A percentile compares a stretch with the other conserved stretches of the same genome.
Evolutionary conservation across 1,284 basidiomycete genomes (phyloP).

Genomic region (Jaminaea rosea): DNA sequence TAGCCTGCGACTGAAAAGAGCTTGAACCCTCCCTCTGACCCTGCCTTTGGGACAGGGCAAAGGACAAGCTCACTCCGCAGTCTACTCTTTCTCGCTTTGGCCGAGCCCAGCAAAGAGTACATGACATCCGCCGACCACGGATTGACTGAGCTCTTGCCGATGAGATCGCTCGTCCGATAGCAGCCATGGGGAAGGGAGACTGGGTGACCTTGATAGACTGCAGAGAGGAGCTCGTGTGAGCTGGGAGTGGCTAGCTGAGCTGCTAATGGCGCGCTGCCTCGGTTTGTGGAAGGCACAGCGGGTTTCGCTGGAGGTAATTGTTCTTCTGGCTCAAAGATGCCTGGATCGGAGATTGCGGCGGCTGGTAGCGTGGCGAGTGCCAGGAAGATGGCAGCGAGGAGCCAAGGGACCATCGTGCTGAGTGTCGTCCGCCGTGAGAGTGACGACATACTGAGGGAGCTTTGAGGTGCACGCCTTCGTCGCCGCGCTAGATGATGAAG

Average conservation of each 20-base stretch:
- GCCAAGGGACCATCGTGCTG: too few relatives aligned
- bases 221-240: background rate
- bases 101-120: background rate
- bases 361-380: background rate
- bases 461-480: too few relatives aligned
- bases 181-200: conserved; percentile 12
- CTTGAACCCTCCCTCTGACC: background rate
- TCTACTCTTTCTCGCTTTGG: background rate
- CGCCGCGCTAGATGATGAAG: too few relatives aligned
- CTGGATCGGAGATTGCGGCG: background rate
- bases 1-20: background rate
- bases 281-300: background rate
- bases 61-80: background rate
- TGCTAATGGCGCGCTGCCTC: background rate
- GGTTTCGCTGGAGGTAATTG: background rate
- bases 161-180: background rate
- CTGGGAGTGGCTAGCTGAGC: background rate
- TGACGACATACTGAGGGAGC: too few relatives aligned
- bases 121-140: background rate
- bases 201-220: background rate
- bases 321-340: background rate
- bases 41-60: background rate
- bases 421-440: too few relatives aligned
- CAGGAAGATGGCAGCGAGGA: background rate
- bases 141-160: background rate